Percentiles rank a stretch among this genome's conserved stretches.
phyloP scores from a whole-genome alignment of 164 flowering plant genomes.

The Santalum album region DNA sequence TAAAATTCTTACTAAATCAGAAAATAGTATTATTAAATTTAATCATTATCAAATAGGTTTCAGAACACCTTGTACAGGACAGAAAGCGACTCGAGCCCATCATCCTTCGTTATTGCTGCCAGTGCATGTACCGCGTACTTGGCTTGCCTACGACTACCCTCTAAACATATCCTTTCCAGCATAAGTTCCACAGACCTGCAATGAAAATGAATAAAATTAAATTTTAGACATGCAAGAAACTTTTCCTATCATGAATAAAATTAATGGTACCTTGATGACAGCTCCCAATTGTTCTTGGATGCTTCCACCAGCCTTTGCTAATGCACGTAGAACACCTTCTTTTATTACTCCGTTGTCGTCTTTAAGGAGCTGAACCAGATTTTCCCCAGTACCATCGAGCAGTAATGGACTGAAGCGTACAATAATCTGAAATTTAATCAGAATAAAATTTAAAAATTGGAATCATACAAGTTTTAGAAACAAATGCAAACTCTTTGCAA shows the following conservation, averaged over 20 bases:
- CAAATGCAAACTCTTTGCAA: not conserved
- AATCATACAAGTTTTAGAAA: slow-evolving; percentile 1
- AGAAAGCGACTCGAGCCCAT: slow-evolving; percentile 93
- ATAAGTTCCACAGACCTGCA: slow-evolving; percentile 87
- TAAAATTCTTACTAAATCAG: not conserved
- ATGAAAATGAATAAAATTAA: slow-evolving; percentile 6
- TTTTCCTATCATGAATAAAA: not conserved
- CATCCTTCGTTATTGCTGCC: slow-evolving; percentile 92
- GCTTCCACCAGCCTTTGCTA: slow-evolving; percentile 93
- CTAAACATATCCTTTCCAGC: slow-evolving; percentile 80
- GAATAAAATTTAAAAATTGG: slow-evolving; percentile 1
- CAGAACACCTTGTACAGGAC: slow-evolving; percentile 76
- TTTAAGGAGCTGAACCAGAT: slow-evolving; percentile 68
- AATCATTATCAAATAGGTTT: not conserved
- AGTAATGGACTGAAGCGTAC: slow-evolving; percentile 68
- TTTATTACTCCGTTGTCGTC: slow-evolving; percentile 78
- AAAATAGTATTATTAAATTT: not conserved
- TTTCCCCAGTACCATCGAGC: slow-evolving; percentile 66
- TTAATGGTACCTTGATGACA: slow-evolving; percentile 54
- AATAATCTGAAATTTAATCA: slow-evolving; percentile 47
- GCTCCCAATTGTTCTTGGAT: slow-evolving; percentile 76
- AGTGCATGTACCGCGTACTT: slow-evolving; percentile 97
- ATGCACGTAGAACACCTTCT: slow-evolving; percentile 77
- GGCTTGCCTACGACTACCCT: slow-evolving; percentile 92
- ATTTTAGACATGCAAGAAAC: slow-evolving; percentile 6